Percentiles rank a stretch among this genome's conserved stretches.
Conservation (phyloP, 495 filamentous ascomycete species). For the Saxophila tyrrhenica region DNA sequence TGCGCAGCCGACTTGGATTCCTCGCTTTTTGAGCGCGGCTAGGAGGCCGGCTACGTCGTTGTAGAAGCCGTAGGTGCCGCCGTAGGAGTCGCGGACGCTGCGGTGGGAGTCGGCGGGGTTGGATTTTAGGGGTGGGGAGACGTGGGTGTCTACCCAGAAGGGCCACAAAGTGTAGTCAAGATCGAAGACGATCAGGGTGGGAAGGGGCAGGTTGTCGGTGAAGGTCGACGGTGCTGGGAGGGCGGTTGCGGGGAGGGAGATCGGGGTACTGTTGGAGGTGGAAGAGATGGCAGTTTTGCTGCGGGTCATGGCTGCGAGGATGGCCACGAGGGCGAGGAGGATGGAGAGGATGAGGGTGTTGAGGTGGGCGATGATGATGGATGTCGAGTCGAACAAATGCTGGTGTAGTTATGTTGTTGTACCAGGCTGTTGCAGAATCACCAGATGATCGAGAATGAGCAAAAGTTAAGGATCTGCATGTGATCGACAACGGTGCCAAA, state of each 20-base stretch:
- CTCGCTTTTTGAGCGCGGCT: constrained; percentile 40
- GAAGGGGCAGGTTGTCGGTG: constrained; percentile 67
- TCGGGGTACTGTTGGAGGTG: not conserved
- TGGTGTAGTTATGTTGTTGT: too few species aligned
- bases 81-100: constrained; percentile 41
- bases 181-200: constrained; percentile 81
- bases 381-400: too few species aligned
- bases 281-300: too few species aligned
- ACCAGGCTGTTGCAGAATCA: too few species aligned
- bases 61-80: constrained; percentile 75
- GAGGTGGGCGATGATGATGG: too few species aligned
- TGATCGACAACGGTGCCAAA: too few species aligned
- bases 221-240: constrained; percentile 41
- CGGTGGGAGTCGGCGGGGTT: constrained; percentile 17
- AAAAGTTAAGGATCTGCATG: too few species aligned
- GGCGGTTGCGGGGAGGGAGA: constrained; percentile 12
- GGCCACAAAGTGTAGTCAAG: constrained; percentile 97
- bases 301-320: too few species aligned
- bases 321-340: too few species aligned
- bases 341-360: too few species aligned
- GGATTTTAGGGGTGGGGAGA: constrained; percentile 65
- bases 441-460: too few species aligned
- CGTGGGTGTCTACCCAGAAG: constrained; percentile 93
- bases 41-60: constrained; percentile 63
- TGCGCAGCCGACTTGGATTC: constrained; percentile 61